Evolutionary conservation across 768 basidiomycete genomes (phyloP).

Genomic region (Psilocybe azurescens): DNA sequence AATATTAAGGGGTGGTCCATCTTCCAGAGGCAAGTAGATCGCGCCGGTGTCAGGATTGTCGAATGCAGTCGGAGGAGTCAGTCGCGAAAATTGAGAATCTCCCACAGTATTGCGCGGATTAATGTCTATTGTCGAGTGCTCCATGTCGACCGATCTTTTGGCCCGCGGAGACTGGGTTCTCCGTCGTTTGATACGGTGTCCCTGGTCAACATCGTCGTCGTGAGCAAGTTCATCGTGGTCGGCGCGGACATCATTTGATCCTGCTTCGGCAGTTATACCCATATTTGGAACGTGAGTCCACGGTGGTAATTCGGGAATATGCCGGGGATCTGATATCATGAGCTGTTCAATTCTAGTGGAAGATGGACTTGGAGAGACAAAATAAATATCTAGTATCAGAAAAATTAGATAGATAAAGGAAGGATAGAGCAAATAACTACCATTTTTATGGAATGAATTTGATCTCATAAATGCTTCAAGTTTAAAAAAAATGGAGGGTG

Average conservation of each 20-base stretch:
- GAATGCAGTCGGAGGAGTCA: too few species aligned
- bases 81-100: too few species aligned
- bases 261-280: conserved; percentile 9
- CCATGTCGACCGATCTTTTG: not conserved
- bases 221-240: conserved; percentile 7
- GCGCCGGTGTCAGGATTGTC: too few species aligned
- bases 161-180: not conserved
- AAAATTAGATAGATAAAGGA: not conserved
- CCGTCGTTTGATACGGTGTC: conserved; percentile 1
- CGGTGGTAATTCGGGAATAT: not conserved
- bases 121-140: not conserved
- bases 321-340: not conserved
- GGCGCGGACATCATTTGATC: not conserved
- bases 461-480: not conserved
- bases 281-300: conserved; percentile 11
- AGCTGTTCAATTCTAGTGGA: not conserved
- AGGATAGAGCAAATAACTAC: not conserved
- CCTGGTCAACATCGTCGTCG: conserved; percentile 6
- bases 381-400: not conserved
- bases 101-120: too few species aligned
- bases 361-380: not conserved
- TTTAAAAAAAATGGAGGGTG: too few species aligned
- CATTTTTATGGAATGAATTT: conserved; percentile 1
- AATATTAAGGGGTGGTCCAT: too few species aligned
- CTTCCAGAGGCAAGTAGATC: too few species aligned